Base-by-base conservation (phyloP, 176 grass and related monocot genomes). In the Melocanna baccifera region DNA sequence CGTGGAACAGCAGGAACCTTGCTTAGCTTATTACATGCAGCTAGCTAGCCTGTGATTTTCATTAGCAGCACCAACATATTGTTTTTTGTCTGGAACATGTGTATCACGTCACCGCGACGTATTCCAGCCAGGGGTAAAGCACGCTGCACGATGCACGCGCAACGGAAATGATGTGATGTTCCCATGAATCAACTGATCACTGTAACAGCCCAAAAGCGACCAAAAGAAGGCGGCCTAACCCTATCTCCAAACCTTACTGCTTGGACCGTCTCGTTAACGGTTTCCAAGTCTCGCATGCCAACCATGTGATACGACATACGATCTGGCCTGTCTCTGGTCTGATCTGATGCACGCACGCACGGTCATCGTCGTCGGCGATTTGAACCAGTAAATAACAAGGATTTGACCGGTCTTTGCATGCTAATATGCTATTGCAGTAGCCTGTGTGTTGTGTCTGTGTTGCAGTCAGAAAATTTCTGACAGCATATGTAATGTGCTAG, bases 141-240 rank as follows among this genome's bases (percentile, higher is more conserved):
- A 26, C 67, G 29, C 68, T 41, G 40, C 69, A 67, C 67, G 29
- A 68, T 41, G 30, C 69, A 67, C 41, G 41, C 81, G 16, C 66
- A 53, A 9, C 55, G 28, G 50, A 26, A 28, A 23, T 12, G 28
- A 39, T 14, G 13, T 4, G 43, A 37, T 19, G 52, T 4, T 30
- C 42, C 30, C 62, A 40, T 14, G 56, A 82, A 34, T 5, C 15
- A 29, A 41, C 22, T 32, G 80, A 16, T 71, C 47, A 0, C 73
- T 74, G 62, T 90, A 83, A 58, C 78, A 51, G 29, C 47, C 29
- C 79, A 34, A 79, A 65, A 50, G 26, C 30, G 61, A 67, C 89
- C 89, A 87, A 90, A 90, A 90, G 67, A 86, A 43, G 80, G 84
- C 84, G 2, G 89, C 89, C 89, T 43, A 90, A 90, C 88, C 78